Conservation (phyloP, 768 basidiomycete genomes). For the Suillus plorans region DNA sequence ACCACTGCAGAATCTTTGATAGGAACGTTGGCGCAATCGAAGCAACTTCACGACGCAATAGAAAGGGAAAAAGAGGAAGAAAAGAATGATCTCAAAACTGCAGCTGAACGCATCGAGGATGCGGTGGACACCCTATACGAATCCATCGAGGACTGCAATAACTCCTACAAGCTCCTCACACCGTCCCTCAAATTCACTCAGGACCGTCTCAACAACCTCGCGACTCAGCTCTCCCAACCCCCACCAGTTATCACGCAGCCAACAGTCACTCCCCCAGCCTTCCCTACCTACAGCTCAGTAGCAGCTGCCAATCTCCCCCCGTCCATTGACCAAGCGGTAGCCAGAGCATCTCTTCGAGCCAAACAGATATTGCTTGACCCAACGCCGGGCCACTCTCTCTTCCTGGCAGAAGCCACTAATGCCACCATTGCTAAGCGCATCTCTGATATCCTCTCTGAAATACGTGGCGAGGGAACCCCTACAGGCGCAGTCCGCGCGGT, state of each 20-base stretch:
- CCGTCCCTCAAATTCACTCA: neutral
- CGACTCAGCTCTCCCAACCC: neutral
- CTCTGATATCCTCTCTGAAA: fast-evolving
- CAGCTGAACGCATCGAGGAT: neutral
- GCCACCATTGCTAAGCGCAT: neutral
- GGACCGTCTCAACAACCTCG: neutral
- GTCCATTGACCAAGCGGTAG: neutral
- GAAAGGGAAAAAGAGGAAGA: neutral
- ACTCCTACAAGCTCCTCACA: neutral
- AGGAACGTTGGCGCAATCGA: no score
- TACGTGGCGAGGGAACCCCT: fast-evolving
- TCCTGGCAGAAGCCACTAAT: neutral
- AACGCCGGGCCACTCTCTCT: neutral
- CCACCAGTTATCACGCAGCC: no score
- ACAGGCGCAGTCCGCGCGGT: neutral
- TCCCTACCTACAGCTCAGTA: neutral
- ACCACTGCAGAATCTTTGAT: neutral
- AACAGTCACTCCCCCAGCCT: no score
- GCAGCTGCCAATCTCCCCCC: neutral
- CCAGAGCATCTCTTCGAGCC: neutral
- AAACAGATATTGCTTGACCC: neutral
- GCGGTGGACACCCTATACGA: neutral
- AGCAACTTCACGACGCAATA: no score
- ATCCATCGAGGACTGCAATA: neutral
- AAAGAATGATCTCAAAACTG: neutral